Conservation (phyloP, 306 rosid species). For the Medicago ruthenica region DNA sequence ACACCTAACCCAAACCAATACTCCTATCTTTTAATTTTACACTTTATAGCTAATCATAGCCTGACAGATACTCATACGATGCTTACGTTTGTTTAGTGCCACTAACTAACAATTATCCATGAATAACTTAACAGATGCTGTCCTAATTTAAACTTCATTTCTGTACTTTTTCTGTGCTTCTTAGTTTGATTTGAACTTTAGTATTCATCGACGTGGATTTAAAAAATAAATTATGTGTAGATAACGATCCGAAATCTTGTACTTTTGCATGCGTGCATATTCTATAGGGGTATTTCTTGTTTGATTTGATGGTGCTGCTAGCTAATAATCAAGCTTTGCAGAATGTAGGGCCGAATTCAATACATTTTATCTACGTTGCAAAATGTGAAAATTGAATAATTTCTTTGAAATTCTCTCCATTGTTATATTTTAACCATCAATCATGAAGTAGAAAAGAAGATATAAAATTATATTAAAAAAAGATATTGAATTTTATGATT, state of each 20-base stretch:
- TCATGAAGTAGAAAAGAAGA: no score
- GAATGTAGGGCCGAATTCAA: neutral
- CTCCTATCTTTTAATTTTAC: conserved; percentile 51
- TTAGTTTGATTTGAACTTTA: conserved; percentile 27
- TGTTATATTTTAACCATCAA: no score
- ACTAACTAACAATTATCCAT: conserved; percentile 17
- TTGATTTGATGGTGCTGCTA: neutral
- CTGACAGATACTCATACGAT: conserved; percentile 35
- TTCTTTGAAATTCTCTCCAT: no score
- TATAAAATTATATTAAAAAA: no score
- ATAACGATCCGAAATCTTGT: conserved; percentile 43
- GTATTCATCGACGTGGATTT: neutral
- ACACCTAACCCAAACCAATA: conserved; percentile 54
- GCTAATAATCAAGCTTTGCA: neutral
- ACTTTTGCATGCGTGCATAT: conserved; percentile 30
- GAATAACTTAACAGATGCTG: conserved; percentile 24
- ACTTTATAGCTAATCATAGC: conserved; percentile 54
- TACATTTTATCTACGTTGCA: no score
- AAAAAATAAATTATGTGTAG: neutral
- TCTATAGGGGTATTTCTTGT: neutral
- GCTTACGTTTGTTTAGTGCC: conserved; percentile 35
- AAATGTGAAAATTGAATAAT: no score
- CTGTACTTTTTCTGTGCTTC: neutral
- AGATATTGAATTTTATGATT: no score
- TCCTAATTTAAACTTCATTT: conserved; percentile 31